A percentile compares a stretch with the other conserved stretches of the same genome.
Evolutionary conservation across 2,329 filamentous ascomycete genomes (phyloP).

Genomic region (Trichoderma lentiforme): DNA sequence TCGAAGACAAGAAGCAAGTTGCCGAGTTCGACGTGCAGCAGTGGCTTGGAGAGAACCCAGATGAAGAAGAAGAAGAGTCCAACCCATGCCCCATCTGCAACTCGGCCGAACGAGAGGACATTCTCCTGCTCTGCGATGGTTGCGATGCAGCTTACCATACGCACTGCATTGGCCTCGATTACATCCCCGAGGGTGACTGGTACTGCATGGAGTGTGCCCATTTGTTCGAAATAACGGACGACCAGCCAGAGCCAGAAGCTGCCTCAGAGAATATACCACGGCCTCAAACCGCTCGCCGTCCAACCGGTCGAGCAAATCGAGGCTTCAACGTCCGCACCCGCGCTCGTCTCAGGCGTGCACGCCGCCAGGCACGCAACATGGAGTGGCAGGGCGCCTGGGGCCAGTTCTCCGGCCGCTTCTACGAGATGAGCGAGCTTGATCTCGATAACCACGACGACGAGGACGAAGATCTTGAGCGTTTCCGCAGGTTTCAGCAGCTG

Average conservation of each 20-base stretch:
- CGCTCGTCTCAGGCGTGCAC: constrained; percentile 53
- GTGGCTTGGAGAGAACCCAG: constrained; percentile 68
- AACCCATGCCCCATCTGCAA: constrained; percentile 82
- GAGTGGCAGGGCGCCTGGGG: constrained; percentile 90
- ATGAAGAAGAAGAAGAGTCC: constrained; percentile 66
- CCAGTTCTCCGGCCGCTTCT: constrained; percentile 58
- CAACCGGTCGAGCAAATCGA: constrained; percentile 32
- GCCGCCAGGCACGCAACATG: constrained; percentile 64
- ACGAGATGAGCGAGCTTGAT: constrained; percentile 51
- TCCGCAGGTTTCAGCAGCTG: constrained; percentile 51
- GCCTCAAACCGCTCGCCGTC: constrained; percentile 30
- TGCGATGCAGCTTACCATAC: constrained; percentile 90
- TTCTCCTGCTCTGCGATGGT: constrained; percentile 84
- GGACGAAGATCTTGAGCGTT: constrained; percentile 68
- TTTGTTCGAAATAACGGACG: constrained; percentile 38
- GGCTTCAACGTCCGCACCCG: constrained; percentile 50
- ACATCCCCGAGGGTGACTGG: constrained; percentile 75
- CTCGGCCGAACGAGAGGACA: constrained; percentile 73
- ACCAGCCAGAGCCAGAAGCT: constrained; percentile 31
- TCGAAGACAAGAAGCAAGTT: constrained; percentile 83
- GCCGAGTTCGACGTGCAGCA: constrained; percentile 80
- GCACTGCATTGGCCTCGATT: constrained; percentile 80
- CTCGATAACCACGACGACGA: constrained; percentile 47
- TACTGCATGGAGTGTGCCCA: constrained; percentile 82
- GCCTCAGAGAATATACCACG: constrained; percentile 30